Evolutionary conservation across 1,284 basidiomycete species (phyloP).

Genomic region (Sporisorium exsertum): DNA sequence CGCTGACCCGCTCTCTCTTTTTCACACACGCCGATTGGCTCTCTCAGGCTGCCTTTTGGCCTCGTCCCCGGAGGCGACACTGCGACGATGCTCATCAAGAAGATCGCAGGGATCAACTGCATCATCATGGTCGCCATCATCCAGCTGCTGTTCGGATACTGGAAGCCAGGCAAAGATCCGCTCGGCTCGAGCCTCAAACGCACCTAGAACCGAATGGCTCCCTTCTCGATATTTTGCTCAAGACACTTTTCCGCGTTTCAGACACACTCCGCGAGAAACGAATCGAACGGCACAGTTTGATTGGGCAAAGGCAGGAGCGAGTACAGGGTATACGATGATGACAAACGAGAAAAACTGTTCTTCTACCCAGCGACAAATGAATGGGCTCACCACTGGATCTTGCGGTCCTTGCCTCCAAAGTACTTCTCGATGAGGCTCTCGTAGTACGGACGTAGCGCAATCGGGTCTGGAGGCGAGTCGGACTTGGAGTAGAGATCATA

Average conservation of each 20-base stretch:
- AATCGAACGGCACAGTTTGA: neutral
- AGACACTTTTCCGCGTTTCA: neutral
- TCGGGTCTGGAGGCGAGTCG: slow-evolving; percentile 77
- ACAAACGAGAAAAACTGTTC: neutral
- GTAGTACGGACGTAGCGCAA: slow-evolving; percentile 83
- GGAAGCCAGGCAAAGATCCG: slow-evolving; percentile 50
- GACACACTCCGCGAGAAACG: neutral
- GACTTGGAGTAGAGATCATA: slow-evolving; percentile 92
- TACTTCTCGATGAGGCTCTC: slow-evolving; percentile 82
- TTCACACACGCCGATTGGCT: neutral
- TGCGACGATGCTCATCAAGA: slow-evolving; percentile 50
- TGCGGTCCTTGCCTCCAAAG: slow-evolving; percentile 72
- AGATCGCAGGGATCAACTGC: slow-evolving; percentile 55
- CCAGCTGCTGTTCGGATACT: slow-evolving; percentile 48
- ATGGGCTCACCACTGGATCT: slow-evolving; percentile 49
- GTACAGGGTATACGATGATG: slow-evolving; percentile 11
- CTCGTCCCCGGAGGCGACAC: slow-evolving; percentile 48
- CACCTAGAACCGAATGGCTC: slow-evolving; percentile 15
- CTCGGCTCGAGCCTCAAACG: slow-evolving; percentile 37
- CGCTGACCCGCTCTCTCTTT: neutral
- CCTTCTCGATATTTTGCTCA: neutral
- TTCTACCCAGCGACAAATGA: no score
- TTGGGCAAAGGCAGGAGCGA: neutral
- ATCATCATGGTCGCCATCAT: slow-evolving; percentile 45
- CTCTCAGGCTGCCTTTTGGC: slow-evolving; percentile 47